Base-by-base conservation (phyloP, 2,329 filamentous ascomycete genomes). In the Cladosporium sp. region DNA sequence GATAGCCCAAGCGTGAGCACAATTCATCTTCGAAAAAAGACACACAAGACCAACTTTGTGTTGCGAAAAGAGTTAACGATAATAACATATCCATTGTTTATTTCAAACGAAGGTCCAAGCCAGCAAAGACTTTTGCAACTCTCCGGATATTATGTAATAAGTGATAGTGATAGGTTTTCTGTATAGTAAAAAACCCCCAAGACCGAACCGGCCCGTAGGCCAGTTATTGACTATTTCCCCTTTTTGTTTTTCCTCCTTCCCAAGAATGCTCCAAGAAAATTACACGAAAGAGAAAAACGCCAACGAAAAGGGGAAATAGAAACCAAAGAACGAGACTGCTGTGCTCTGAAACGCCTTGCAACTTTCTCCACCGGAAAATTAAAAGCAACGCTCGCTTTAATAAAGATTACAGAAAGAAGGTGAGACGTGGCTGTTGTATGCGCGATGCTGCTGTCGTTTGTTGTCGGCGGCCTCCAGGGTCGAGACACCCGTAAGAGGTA, bases 311-410 rank as follows among this genome's bases (percentile, higher is more conserved):
- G 18, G 8, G 11, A 33, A 33, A 26, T 18, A 21, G 21, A 33
- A 57, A 28, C 11, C 52, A 31, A 56, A 33, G 4, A 56, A 33
- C 23, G 55, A 57, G 55, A 40, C 55, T 57, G 55, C 55, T 57
- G 55, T 57, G 55, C 55, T 57, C 55, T 40, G 33, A 8, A 12
- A 21, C 29, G 31, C 18, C 26, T 12, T 11, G 8, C 21, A 53
- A 18, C 21, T 16, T n/a, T 14, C 16, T 28, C 28, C 29, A 23
- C 29, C 53, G 8, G 35, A 35, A 7, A n/a, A 16, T 28, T 2
- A 57, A 40, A 16, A 6, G 10, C 21, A 14, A 55, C 52, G 52
- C 55, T 40, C 55, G 31, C 33, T 57, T 37, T 23, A 2, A 4
- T 31, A 33, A 37, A 37, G 21, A 26, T 26, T 37, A 37, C 40